Percentiles rank a stretch among this genome's conserved stretches.
Conservation (phyloP, 768 basidiomycete species). For the Dendrothele bispora region DNA sequence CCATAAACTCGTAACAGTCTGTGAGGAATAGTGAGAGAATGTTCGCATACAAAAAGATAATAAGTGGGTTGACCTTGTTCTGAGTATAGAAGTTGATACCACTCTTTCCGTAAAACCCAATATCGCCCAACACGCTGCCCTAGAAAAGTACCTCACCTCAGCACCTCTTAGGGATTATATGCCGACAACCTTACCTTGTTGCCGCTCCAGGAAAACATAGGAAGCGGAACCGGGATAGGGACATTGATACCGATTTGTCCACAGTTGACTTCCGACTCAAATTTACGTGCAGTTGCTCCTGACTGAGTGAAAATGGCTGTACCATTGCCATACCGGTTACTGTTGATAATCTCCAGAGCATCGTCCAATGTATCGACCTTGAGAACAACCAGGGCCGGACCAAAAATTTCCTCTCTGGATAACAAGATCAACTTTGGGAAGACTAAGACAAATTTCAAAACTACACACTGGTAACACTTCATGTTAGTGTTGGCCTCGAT, state of each 20-base stretch:
- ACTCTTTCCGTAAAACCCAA: conserved; percentile 89
- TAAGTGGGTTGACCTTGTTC: conserved; percentile 76
- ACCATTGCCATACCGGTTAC: conserved; percentile 91
- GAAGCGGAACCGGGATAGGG: conserved; percentile 77
- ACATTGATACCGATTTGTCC: conserved; percentile 95
- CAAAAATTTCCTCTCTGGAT: conserved; percentile 89
- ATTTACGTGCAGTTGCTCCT: conserved; percentile 92
- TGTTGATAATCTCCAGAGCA: conserved; percentile 86
- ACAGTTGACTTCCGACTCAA: conserved; percentile 84
- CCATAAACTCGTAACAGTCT: conserved; percentile 95
- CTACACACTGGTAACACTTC: conserved; percentile 80
- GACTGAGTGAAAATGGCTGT: conserved; percentile 96
- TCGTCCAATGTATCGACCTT: conserved; percentile 85
- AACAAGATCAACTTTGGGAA: background rate
- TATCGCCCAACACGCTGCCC: conserved; percentile 80
- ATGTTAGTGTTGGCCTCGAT: conserved; percentile 81
- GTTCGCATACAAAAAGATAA: background rate
- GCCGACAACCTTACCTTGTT: conserved; percentile 56
- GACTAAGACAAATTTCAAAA: background rate
- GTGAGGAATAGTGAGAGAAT: conserved; percentile 5
- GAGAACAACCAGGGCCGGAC: conserved; percentile 81
- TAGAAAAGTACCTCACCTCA: conserved; percentile 22
- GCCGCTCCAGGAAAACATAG: conserved; percentile 97
- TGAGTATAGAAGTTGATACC: conserved; percentile 97
- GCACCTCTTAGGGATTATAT: background rate